Percentiles rank a stretch among this genome's conserved stretches.
These are phyloP conservation scores for Ustilago cynodontis DNA, from an alignment of 1,284 basidiomycete species.

Conservation along the genomic window DNA sequence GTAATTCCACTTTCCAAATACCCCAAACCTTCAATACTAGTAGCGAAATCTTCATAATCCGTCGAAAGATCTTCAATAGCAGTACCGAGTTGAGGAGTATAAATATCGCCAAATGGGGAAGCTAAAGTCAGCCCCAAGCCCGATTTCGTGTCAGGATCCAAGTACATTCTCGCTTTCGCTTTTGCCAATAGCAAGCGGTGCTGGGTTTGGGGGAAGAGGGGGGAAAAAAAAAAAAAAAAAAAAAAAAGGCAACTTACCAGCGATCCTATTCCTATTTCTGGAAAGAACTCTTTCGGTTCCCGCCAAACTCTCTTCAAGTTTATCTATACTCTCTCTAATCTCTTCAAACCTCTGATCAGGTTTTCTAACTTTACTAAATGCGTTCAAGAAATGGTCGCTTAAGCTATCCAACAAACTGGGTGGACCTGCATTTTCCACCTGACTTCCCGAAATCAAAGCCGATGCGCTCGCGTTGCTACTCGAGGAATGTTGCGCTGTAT, in stretches of 20 bases:
- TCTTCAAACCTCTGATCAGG: constrained; percentile 93
- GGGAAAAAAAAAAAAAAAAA: background rate
- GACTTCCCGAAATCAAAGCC: constrained; percentile 24
- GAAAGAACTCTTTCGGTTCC: constrained; percentile 76
- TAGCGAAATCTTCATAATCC: constrained; percentile 96
- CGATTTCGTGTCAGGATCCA: constrained; percentile 4
- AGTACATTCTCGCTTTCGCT: too few relatives aligned
- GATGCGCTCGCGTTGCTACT: constrained; percentile 20
- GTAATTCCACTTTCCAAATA: constrained; percentile 98
- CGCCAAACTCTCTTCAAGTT: constrained; percentile 90
- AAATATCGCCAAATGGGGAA: constrained; percentile 61
- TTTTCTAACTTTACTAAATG: constrained; percentile 92
- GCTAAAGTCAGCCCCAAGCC: constrained; percentile 28
- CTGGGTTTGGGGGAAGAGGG: too few relatives aligned
- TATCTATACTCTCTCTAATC: constrained; percentile 90
- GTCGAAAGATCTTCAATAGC: constrained; percentile 76
- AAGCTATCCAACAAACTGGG: constrained; percentile 78
- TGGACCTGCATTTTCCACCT: constrained; percentile 41
- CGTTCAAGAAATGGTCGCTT: constrained; percentile 94
- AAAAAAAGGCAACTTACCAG: constrained; percentile 77
- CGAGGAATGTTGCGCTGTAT: constrained; percentile 48
- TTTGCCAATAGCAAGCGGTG: too few relatives aligned
- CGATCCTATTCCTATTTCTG: constrained; percentile 57
- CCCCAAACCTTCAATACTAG: constrained; percentile 93
- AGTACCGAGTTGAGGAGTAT: constrained; percentile 58